Base-by-base conservation (phyloP, 176 grass and related monocot genomes). In the Cymbopogon citratus region DNA sequence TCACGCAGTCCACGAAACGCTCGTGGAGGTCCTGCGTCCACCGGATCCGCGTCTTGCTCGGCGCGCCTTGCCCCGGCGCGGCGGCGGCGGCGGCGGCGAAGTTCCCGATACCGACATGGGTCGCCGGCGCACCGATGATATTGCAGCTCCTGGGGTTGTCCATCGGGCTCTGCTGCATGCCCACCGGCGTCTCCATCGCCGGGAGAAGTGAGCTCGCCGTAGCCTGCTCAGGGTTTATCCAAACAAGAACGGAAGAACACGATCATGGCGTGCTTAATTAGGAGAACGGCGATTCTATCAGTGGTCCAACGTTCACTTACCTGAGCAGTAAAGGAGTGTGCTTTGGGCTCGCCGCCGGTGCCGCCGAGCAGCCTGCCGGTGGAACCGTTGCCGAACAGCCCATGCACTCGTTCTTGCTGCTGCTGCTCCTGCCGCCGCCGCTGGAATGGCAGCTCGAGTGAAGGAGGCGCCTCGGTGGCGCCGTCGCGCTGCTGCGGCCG, bases 1-100 rank as follows among this genome's bases (percentile, higher is more conserved):
- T 94, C 23, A 97, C 90, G 43, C 95, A 94, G 29, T 92, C 86
- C 19, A 97, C 92, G 49, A 94, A 97, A 40, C 74, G 86, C 70
- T 94, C 88, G 63, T 97, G 95, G 75, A 97, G 95, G 66, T 94
- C 92, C 65, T 88, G 92, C 15, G 92, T 97, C 95, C 94, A 97
- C 81, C 95, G 78, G 60, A 97, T 97, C 62, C 95, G 63, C 66
- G 84, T 92, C 87, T 94, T 97, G 73, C 85, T 89, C 11, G 90
- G 78, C 24, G 69, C 18, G 5, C 45, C 44, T 6, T 73, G 65
- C n/a, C 63, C 85, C 6, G 82, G 48, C 6, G 54, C n/a, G n/a
- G n/a, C n/a, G n/a, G n/a, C 49, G 7, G 52, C 34, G 52, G 52
- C 52, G 33, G 19, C 7, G 52, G 4, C 6, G 52, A 39, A 23